These are phyloP conservation scores for Anisodus tanguticus DNA, from an alignment of 257 asterid species.

Conservation along the genomic window DNA sequence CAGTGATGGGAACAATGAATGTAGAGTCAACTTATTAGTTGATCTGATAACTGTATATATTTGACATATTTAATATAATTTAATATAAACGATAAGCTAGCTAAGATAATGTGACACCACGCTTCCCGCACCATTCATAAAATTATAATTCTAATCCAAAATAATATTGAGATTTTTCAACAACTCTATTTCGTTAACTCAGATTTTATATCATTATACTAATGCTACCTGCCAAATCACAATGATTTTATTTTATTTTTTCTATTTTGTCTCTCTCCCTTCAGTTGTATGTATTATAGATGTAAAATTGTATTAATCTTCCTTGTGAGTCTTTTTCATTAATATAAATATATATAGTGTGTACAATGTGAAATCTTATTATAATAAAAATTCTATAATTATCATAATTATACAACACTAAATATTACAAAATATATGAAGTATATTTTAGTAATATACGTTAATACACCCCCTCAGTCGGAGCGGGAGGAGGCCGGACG, in stretches of 20 bases:
- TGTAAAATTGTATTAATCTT: no score
- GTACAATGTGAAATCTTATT: no score
- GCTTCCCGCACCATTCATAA: background rate
- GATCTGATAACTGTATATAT: background rate
- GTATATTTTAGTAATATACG: no score
- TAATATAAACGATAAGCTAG: background rate
- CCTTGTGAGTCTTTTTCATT: no score
- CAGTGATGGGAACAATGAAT: background rate
- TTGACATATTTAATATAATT: background rate
- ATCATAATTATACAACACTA: no score
- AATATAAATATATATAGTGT: no score
- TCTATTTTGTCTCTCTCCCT: background rate
- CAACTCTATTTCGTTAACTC: background rate
- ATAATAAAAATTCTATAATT: no score
- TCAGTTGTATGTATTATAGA: background rate
- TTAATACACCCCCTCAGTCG: no score
- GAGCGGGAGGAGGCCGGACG: no score
- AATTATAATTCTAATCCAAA: background rate
- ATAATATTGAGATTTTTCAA: background rate
- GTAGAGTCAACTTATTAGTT: constrained; percentile 24
- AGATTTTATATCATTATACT: no score
- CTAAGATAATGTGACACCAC: background rate
- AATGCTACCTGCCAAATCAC: background rate
- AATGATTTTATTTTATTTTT: background rate
- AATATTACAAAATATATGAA: no score